Percentiles rank a stretch among this genome's conserved stretches.
These are phyloP conservation scores for Glebionis coronaria DNA, from an alignment of 129 eudicot genomes.

Conservation along the genomic window DNA sequence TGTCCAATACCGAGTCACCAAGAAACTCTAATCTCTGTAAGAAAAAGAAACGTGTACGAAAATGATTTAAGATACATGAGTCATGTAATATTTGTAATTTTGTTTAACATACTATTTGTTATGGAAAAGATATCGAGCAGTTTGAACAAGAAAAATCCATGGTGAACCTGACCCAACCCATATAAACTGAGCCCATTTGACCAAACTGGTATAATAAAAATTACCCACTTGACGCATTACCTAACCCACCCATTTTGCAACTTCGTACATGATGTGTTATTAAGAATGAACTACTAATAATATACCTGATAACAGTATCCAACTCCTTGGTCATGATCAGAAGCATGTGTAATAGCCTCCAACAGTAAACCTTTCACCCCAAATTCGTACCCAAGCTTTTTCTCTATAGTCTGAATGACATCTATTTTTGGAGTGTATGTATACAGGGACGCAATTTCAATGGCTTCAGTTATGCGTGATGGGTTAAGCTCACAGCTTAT, in stretches of 20 bases:
- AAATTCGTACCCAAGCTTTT: constrained; percentile 63
- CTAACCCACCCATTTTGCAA: no score
- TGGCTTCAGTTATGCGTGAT: constrained; percentile 57
- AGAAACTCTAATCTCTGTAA: constrained; percentile 89
- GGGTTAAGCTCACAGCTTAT: constrained; percentile 52
- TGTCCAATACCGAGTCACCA: constrained; percentile 88
- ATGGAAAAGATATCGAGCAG: no score
- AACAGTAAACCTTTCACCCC: constrained; percentile 62
- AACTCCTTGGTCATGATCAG: constrained; percentile 46
- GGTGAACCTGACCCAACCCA: not conserved
- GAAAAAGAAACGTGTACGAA: constrained; percentile 12
- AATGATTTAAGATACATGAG: not conserved
- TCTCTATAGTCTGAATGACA: constrained; percentile 49
- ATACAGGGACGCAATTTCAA: constrained; percentile 53
- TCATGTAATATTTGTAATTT: not conserved
- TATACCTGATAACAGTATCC: constrained; percentile 72
- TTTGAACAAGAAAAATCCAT: no score
- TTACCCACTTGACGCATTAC: no score
- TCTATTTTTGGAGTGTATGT: constrained; percentile 45
- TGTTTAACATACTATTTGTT: no score
- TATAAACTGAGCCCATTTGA: not conserved
- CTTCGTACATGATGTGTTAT: no score
- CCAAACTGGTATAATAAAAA: no score
- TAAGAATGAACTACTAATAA: not conserved
- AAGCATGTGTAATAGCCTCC: constrained; percentile 85